phyloP scores from a whole-genome alignment of 2,329 filamentous ascomycete species.

The Clarireedia hainanense region DNA sequence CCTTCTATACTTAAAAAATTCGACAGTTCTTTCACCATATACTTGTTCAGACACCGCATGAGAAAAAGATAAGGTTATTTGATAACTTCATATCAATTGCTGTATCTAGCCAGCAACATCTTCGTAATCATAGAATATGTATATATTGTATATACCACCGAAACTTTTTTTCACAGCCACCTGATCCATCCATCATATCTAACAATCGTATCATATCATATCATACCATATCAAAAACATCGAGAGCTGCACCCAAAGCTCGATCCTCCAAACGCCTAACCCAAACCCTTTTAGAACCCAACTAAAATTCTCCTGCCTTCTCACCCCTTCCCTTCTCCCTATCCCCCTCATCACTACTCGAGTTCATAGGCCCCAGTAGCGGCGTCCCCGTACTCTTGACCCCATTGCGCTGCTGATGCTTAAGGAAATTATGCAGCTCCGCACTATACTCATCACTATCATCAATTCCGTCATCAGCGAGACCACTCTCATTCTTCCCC shows the following conservation, averaged over 20 bases:
- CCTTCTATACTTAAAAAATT: too few relatives aligned
- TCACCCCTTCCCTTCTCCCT: not conserved
- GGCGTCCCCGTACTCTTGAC: not conserved
- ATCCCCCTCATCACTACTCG: not conserved
- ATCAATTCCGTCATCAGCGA: conserved; percentile 5
- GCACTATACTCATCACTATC: conserved; percentile 19
- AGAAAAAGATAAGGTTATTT: too few relatives aligned
- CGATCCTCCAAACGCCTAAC: not conserved
- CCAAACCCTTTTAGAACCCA: not conserved
- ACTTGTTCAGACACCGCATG: too few relatives aligned
- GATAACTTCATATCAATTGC: too few relatives aligned
- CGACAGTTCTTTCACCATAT: too few relatives aligned
- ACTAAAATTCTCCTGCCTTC: not conserved
- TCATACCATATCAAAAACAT: not conserved
- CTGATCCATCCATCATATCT: too few relatives aligned
- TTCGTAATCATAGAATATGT: too few relatives aligned
- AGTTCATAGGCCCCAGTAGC: not conserved
- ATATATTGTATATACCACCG: too few relatives aligned
- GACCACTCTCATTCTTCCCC: conserved; percentile 13
- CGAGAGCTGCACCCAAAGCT: not conserved
- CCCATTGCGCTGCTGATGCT: not conserved
- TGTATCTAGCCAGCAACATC: too few relatives aligned
- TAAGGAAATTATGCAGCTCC: conserved; percentile 22
- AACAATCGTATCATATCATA: too few relatives aligned
- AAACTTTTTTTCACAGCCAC: too few relatives aligned